These are phyloP conservation scores for Chytridium lagenaria DNA, from an alignment of 371 early-diverging fungal genomes.

Conservation along the genomic window DNA sequence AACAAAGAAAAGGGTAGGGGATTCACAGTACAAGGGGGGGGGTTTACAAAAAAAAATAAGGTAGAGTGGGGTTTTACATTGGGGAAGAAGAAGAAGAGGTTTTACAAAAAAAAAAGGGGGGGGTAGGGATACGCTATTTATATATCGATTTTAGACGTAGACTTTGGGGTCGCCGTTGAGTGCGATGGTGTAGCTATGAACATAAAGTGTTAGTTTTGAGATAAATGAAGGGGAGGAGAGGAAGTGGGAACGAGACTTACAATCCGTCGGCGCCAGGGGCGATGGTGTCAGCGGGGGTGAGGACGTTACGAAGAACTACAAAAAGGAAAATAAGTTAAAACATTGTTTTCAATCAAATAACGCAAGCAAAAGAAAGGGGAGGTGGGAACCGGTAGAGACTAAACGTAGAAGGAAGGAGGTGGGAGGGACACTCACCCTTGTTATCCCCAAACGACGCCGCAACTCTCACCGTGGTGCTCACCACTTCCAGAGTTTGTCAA, in stretches of 20 bases:
- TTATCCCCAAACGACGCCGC: not conserved
- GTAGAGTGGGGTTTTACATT: no score
- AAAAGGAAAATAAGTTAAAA: not conserved
- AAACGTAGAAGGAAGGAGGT: not conserved
- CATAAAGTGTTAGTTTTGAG: no score
- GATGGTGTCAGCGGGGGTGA: slow-evolving; percentile 22
- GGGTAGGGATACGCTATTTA: not conserved
- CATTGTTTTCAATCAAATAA: not conserved
- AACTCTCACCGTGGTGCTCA: slow-evolving; percentile 4
- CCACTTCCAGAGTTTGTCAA: slow-evolving; percentile 24
- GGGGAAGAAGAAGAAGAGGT: not conserved
- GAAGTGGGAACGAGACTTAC: not conserved
- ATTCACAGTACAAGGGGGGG: no score
- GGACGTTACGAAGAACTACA: slow-evolving; percentile 20
- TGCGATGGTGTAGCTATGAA: slow-evolving; percentile 13
- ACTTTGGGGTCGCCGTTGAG: slow-evolving; percentile 25
- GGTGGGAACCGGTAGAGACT: not conserved
- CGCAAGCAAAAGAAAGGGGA: no score
- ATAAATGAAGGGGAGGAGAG: not conserved
- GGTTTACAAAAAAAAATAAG: no score
- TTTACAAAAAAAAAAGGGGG: no score
- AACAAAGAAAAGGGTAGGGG: no score
- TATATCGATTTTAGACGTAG: slow-evolving; percentile 14
- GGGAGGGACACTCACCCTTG: not conserved
- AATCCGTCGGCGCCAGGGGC: slow-evolving; percentile 16